phyloP scores from a whole-genome alignment of 2,329 filamentous ascomycete genomes.

The Paraconiothyrium sp. region DNA sequence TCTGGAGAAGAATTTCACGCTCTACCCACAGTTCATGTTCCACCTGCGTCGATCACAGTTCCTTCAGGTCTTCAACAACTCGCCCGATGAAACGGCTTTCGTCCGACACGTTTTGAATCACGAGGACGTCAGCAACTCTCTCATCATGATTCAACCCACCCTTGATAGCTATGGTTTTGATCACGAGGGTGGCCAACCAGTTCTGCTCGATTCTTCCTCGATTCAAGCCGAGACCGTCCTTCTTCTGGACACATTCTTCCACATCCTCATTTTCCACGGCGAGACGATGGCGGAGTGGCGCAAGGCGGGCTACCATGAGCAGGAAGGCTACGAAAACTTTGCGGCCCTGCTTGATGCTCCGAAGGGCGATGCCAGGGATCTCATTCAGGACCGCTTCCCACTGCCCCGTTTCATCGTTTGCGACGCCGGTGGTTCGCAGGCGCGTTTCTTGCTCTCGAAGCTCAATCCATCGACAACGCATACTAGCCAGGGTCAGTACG shows the following conservation, averaged over 20 bases:
- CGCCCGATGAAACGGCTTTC: constrained; percentile 98
- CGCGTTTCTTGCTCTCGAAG: constrained; percentile 95
- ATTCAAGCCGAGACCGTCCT: constrained; percentile 95
- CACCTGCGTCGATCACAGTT: constrained; percentile 97
- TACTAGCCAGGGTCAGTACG: constrained; percentile 84
- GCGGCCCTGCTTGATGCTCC: constrained; percentile 85
- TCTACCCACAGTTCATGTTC: constrained; percentile 99
- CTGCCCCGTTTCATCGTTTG: constrained; percentile 98
- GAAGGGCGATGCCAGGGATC: constrained; percentile 96
- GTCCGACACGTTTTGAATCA: constrained; percentile 97
- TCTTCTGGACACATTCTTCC: constrained; percentile 97
- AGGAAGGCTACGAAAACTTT: constrained; percentile 98
- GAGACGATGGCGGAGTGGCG: constrained; percentile 98
- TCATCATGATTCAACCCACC: constrained; percentile 99
- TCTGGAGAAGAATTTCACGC: constrained; percentile 94
- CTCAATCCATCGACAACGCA: constrained; percentile 98
- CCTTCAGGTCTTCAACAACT: constrained; percentile 99
- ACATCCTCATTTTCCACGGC: constrained; percentile 98
- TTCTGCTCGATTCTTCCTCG: constrained; percentile 94
- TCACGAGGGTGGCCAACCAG: constrained; percentile 89
- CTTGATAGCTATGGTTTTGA: constrained; percentile 97
- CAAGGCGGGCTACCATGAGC: constrained; percentile 96
- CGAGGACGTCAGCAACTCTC: constrained; percentile 94
- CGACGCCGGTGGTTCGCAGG: constrained; percentile 97
- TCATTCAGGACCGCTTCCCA: constrained; percentile 98